Conservation (phyloP, 495 filamentous ascomycete genomes). For the Symbiotaphrina buchneri region DNA sequence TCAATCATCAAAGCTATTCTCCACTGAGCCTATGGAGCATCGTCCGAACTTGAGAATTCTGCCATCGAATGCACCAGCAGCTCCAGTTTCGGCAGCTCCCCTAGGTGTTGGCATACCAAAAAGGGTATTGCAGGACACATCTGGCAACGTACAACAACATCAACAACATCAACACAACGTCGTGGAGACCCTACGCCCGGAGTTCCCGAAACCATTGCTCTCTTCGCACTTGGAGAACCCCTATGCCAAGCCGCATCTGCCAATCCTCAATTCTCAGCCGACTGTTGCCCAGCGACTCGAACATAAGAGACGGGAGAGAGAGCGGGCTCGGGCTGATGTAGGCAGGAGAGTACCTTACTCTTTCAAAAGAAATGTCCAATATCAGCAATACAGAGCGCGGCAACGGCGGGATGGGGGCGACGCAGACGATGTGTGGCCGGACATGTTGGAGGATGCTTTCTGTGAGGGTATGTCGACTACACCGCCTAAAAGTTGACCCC, state of each 20-base stretch:
- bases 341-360: neutral
- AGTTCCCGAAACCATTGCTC: constrained; percentile 9
- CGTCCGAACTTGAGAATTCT: neutral
- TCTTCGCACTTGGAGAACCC: constrained; percentile 8
- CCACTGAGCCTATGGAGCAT: neutral
- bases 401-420: constrained; percentile 33
- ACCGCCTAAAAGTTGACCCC: constrained; percentile 1
- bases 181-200: neutral
- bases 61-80: neutral
- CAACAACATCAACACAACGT: no score
- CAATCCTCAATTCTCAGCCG: constrained; percentile 1
- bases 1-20: no score
- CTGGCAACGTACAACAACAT: constrained; percentile 25
- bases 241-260: constrained; percentile 1
- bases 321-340: neutral
- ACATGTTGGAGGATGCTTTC: constrained; percentile 68
- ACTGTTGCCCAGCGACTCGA: constrained; percentile 1
- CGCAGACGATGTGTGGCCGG: constrained; percentile 53
- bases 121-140: constrained; percentile 23
- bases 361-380: constrained; percentile 11
- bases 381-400: constrained; percentile 43
- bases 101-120: constrained; percentile 18
- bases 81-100: constrained; percentile 13
- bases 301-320: neutral
- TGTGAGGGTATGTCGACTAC: constrained; percentile 45